Evolutionary conservation across 2,329 filamentous ascomycete genomes (phyloP).

Genomic region (Stemphylium beticola): DNA sequence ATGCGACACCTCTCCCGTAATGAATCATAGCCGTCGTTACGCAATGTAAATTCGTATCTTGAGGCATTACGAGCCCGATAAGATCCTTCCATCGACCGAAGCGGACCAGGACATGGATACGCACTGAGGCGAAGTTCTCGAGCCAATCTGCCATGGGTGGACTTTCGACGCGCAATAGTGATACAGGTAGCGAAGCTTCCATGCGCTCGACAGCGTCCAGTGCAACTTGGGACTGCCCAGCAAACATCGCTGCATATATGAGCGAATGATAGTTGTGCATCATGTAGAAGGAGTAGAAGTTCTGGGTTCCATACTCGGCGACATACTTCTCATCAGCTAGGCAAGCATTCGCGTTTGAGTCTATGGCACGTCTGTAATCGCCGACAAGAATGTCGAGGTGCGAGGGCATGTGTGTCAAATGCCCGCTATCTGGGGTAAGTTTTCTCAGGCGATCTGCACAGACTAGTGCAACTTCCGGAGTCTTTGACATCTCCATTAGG

Average conservation of each 20-base stretch:
- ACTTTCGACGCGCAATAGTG: constrained; percentile 66
- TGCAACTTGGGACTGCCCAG: constrained; percentile 67
- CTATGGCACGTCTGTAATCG: constrained; percentile 70
- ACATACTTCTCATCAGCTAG: constrained; percentile 72
- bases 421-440: constrained; percentile 72
- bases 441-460: constrained; percentile 67
- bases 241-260: constrained; percentile 80
- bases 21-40: constrained; percentile 71
- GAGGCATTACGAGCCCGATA: constrained; percentile 61
- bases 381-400: constrained; percentile 78
- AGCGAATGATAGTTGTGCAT: constrained; percentile 77
- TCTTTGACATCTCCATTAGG: constrained; percentile 76
- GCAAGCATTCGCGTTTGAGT: constrained; percentile 71
- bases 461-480: constrained; percentile 67
- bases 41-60: constrained; percentile 68
- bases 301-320: constrained; percentile 62
- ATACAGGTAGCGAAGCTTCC: constrained; percentile 67
- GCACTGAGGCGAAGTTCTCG: constrained; percentile 72
- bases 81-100: constrained; percentile 77
- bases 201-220: constrained; percentile 66
- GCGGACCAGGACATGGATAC: constrained; percentile 72
- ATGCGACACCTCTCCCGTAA: constrained; percentile 72
- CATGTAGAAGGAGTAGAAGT: constrained; percentile 80
- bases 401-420: constrained; percentile 77
- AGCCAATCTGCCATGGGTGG: constrained; percentile 80